phyloP scores from a whole-genome alignment of 768 basidiomycete species.

The Kwoniella sp. region DNA sequence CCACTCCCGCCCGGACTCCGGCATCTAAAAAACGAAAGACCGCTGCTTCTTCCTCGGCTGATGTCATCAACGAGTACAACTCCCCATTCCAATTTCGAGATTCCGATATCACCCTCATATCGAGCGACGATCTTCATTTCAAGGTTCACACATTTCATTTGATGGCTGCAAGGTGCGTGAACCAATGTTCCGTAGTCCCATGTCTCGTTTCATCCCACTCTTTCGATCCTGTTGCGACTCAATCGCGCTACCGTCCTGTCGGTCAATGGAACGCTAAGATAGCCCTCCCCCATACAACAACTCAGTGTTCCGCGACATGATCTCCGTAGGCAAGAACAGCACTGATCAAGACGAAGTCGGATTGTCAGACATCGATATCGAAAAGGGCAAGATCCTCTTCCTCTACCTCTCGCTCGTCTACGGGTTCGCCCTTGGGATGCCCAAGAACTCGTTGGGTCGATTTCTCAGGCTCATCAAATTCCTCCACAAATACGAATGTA shows the following conservation, averaged over 20 bases:
- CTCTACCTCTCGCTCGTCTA: neutral
- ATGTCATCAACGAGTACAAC: neutral
- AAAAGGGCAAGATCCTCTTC: neutral
- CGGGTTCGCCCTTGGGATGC: neutral
- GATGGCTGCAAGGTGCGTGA: neutral
- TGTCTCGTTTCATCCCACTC: too few species aligned
- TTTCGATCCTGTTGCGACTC: too few species aligned
- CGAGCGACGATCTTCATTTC: conserved; percentile 2
- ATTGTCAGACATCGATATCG: neutral
- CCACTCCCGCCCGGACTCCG: neutral
- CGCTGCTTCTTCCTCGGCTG: neutral
- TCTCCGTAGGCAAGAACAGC: neutral
- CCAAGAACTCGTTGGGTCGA: neutral
- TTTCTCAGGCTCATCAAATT: neutral
- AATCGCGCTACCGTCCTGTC: too few species aligned
- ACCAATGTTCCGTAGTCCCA: too few species aligned
- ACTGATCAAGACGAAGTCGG: neutral
- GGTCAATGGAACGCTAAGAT: too few species aligned
- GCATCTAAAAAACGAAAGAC: neutral
- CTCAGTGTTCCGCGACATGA: neutral
- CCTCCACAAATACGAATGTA: neutral
- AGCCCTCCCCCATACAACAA: too few species aligned
- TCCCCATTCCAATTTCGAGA: neutral
- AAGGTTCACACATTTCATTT: conserved; percentile 7
- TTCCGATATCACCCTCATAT: conserved; percentile 1